Evolutionary conservation across 805 yeast species (phyloP).

Genomic region (Candida andamanensis): DNA sequence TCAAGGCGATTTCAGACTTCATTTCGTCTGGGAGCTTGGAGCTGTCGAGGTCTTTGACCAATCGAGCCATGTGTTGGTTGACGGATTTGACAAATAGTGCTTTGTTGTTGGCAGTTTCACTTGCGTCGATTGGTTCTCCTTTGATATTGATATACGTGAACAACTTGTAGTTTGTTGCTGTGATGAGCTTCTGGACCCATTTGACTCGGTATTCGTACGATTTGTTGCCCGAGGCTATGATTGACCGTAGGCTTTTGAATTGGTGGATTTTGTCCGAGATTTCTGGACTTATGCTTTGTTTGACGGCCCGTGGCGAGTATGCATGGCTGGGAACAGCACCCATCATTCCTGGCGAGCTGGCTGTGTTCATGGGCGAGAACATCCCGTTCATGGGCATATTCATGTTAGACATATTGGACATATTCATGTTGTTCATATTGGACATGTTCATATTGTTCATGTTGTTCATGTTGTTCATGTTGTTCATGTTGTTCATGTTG

Average conservation of each 20-base stretch:
- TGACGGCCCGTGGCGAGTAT: background rate
- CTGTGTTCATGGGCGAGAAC: background rate
- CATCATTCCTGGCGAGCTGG: background rate
- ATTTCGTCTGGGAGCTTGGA: constrained; percentile 15
- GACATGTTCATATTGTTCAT: constrained; percentile 5
- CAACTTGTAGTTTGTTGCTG: constrained; percentile 33
- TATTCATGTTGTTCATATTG: constrained; percentile 2
- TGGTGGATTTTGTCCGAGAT: constrained; percentile 29
- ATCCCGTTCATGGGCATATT: constrained; percentile 2
- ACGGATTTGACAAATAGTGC: constrained; percentile 33
- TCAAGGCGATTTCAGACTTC: constrained; percentile 27
- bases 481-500: background rate
- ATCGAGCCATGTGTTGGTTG: constrained; percentile 31
- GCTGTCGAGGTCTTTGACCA: constrained; percentile 29
- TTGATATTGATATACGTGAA: constrained; percentile 39
- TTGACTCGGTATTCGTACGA: constrained; percentile 35
- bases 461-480: constrained; percentile 9
- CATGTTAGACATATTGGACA: constrained; percentile 1
- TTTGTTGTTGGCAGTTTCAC: constrained; percentile 27
- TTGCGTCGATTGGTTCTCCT: constrained; percentile 32
- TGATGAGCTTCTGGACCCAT: constrained; percentile 40
- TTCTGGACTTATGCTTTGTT: constrained; percentile 5
- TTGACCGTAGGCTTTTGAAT: constrained; percentile 26
- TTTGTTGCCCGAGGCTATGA: constrained; percentile 39
- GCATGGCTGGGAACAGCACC: background rate